A percentile compares a stretch with the other conserved stretches of the same genome.
These are phyloP conservation scores for Boletus sensibilis DNA, from an alignment of 768 basidiomycete species.

Conservation along the genomic window DNA sequence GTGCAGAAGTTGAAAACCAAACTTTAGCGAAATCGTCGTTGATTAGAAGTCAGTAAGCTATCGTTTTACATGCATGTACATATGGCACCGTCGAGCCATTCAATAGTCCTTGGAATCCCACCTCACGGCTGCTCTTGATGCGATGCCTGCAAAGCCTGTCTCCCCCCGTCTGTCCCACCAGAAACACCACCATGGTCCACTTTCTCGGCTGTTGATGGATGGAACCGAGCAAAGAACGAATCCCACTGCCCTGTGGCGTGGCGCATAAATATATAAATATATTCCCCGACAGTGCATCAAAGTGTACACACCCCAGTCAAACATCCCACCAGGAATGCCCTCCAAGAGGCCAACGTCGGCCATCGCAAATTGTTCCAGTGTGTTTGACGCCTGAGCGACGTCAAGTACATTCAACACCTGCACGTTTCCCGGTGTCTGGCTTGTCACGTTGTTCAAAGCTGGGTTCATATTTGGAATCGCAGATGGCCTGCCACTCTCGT, in stretches of 20 bases:
- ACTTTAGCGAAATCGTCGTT: background rate
- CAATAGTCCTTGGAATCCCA: too few relatives aligned
- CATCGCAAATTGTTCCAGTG: conserved; percentile 63
- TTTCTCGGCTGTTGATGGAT: conserved; percentile 12
- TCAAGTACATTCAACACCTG: conserved; percentile 80
- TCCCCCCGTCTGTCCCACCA: background rate
- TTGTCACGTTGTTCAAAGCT: conserved; percentile 54
- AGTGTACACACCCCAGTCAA: conserved; percentile 72
- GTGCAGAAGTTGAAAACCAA: background rate
- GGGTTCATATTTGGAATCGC: conserved; percentile 67
- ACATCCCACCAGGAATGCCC: conserved; percentile 81
- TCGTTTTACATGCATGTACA: conserved; percentile 21
- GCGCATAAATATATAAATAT: conserved; percentile 1
- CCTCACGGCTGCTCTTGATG: background rate
- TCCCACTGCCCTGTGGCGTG: conserved; percentile 71
- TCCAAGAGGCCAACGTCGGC: conserved; percentile 70
- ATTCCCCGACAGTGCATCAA: conserved; percentile 11
- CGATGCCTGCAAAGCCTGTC: background rate
- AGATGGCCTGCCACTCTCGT: conserved; percentile 23
- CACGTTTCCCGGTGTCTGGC: conserved; percentile 47
- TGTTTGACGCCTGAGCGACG: conserved; percentile 50
- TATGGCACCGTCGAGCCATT: background rate
- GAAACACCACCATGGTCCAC: background rate
- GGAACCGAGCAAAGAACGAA: conserved; percentile 69
- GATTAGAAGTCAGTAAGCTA: conserved; percentile 14